Conservation (phyloP, 768 basidiomycete genomes). For the Paxillus ammoniavirescens region DNA sequence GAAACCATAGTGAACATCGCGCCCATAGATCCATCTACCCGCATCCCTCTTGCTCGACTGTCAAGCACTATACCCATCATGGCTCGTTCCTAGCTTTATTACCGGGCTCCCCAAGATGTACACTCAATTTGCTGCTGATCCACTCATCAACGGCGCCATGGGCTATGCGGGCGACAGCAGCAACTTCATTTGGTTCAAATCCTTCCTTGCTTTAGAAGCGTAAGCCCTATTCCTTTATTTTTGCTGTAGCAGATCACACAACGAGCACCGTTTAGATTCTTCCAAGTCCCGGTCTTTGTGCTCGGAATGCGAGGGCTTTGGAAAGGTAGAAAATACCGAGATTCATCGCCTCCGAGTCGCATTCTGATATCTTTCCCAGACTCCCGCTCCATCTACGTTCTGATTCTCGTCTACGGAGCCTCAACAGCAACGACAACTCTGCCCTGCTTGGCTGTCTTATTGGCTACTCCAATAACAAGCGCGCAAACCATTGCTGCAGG, state of each 20-base stretch:
- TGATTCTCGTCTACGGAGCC: constrained; percentile 72
- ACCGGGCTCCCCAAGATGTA: constrained; percentile 49
- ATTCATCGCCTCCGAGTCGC: background rate
- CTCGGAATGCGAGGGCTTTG: constrained; percentile 62
- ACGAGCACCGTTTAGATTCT: constrained; percentile 34
- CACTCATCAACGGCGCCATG: constrained; percentile 54
- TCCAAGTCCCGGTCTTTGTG: constrained; percentile 78
- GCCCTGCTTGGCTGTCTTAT: constrained; percentile 61
- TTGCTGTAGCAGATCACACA: background rate
- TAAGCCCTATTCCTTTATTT: constrained; percentile 29
- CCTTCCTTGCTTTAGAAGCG: constrained; percentile 62
- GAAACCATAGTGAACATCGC: background rate
- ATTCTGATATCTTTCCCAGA: constrained; percentile 33
- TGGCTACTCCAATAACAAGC: constrained; percentile 50
- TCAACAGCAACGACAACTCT: constrained; percentile 78
- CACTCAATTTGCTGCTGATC: constrained; percentile 60
- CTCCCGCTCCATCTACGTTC: constrained; percentile 51
- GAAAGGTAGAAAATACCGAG: constrained; percentile 37
- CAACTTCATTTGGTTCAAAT: constrained; percentile 60
- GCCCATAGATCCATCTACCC: constrained; percentile 57
- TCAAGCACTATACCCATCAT: constrained; percentile 60
- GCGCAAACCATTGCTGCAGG: constrained; percentile 27
- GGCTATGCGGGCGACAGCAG: constrained; percentile 36
- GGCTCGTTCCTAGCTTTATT: constrained; percentile 48
- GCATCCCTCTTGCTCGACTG: constrained; percentile 70